These are phyloP conservation scores for Protomyces macrosporus DNA, from an alignment of 1,139 yeast species.

Conservation along the genomic window DNA sequence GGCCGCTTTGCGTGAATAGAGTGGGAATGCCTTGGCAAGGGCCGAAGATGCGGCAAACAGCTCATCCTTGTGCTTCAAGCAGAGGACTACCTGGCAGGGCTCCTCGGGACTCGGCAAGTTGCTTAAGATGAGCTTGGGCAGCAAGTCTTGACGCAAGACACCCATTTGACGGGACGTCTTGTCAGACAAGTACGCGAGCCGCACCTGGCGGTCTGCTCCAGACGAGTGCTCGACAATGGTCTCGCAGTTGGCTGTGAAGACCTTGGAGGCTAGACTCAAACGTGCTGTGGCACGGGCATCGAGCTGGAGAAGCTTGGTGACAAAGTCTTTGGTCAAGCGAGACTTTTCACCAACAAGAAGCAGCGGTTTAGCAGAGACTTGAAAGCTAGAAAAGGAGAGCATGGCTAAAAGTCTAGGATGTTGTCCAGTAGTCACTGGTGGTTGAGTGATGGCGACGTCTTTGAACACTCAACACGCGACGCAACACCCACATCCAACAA, in stretches of 20 bases:
- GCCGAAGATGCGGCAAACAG: constrained; percentile 10
- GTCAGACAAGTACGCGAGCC: constrained; percentile 4
- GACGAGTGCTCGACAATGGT: neutral
- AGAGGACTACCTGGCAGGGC: constrained; percentile 9
- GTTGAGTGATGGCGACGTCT: neutral
- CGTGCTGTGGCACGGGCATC: neutral
- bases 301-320: constrained; percentile 1
- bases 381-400: constrained; percentile 1
- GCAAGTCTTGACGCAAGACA: neutral
- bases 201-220: neutral
- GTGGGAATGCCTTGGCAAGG: constrained; percentile 14
- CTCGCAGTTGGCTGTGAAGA: constrained; percentile 3
- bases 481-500: neutral
- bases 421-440: neutral
- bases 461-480: no score
- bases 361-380: constrained; percentile 2
- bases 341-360: constrained; percentile 13
- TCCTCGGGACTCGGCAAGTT: neutral
- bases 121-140: neutral
- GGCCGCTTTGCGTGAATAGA: constrained; percentile 2
- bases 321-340: constrained; percentile 2
- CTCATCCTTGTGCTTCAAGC: constrained; percentile 6
- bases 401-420: neutral
- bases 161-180: constrained; percentile 8
- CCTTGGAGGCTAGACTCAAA: constrained; percentile 2